Conservation (phyloP, 179 eudicot genomes). For the Amaranthus tricolor region DNA sequence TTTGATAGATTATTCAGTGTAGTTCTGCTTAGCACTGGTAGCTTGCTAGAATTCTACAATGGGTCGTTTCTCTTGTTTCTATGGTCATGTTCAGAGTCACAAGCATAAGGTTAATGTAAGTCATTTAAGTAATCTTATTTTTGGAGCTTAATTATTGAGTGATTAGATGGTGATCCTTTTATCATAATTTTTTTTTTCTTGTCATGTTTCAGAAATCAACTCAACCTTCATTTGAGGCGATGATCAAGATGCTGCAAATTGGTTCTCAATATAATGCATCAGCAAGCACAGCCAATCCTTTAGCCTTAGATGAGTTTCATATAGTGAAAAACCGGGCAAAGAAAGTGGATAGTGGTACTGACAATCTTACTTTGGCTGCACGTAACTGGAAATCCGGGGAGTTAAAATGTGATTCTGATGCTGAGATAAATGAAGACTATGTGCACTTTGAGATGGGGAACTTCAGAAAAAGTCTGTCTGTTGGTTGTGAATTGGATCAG, state of each 20-base stretch:
- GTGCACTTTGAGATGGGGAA: constrained; percentile 24
- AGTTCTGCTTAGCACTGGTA: constrained; percentile 22
- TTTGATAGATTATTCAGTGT: constrained; percentile 31
- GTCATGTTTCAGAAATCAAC: constrained; percentile 47
- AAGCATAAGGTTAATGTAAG: constrained; percentile 69
- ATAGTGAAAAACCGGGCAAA: constrained; percentile 28
- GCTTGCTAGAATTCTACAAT: constrained; percentile 30
- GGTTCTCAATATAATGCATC: constrained; percentile 33
- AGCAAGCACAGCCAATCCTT: constrained; percentile 19
- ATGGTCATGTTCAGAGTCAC: constrained; percentile 42
- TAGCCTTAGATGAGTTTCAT: constrained; percentile 13
- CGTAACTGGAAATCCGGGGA: constrained; percentile 58
- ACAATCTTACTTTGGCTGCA: constrained; percentile 29
- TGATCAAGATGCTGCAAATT: constrained; percentile 64
- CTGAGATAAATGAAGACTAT: constrained; percentile 32
- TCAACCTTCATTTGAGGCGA: constrained; percentile 55
- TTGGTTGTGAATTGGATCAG: constrained; percentile 62
- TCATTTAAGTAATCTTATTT: background rate
- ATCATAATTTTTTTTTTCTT: background rate
- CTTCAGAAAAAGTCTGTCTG: constrained; percentile 61
- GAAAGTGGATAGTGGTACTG: constrained; percentile 12
- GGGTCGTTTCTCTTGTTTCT: constrained; percentile 86
- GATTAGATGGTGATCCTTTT: background rate
- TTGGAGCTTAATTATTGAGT: background rate
- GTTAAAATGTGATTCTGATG: constrained; percentile 31